Percentiles rank a stretch among this genome's conserved stretches.
These are phyloP conservation scores for Coffea humblotiana DNA, from an alignment of 305 asterid species.

Conservation along the genomic window DNA sequence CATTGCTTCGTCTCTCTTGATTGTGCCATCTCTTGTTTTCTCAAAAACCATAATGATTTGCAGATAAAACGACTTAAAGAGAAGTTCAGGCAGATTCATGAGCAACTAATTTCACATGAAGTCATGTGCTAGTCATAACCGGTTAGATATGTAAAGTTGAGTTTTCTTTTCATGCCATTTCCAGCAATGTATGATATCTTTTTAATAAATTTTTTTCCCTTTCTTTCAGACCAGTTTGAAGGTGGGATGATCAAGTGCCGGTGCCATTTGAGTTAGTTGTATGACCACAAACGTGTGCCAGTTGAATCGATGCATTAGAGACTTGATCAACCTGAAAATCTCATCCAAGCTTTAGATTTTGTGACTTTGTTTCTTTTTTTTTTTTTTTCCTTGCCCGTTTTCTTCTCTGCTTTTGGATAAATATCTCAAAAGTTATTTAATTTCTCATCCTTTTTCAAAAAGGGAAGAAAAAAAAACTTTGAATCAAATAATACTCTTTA, in stretches of 20 bases:
- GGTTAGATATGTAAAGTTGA: conserved; percentile 5
- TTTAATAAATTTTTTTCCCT: not conserved
- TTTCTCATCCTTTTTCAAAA: no score
- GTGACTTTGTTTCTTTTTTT: no score
- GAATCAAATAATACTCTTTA: no score
- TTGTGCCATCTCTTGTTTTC: conserved; percentile 8
- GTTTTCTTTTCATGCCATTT: not conserved
- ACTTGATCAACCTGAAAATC: no score
- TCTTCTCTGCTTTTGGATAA: no score
- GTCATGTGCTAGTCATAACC: conserved; percentile 36
- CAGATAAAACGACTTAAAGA: conserved; percentile 86
- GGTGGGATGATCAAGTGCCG: not conserved
- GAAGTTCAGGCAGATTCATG: conserved; percentile 77
- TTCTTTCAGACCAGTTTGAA: not conserved
- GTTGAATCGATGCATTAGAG: not conserved
- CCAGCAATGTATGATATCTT: not conserved
- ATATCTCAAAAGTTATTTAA: no score
- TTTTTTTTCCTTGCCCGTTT: no score
- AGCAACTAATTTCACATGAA: conserved; percentile 57
- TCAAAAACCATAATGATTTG: conserved; percentile 22
- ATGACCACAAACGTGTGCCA: not conserved
- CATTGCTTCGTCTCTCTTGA: not conserved
- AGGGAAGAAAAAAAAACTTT: no score
- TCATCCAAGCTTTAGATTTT: no score
- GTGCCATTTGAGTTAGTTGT: not conserved